A percentile compares a stretch with the other conserved stretches of the same genome.
phyloP scores from a whole-genome alignment of 169 alveolate genomes.

The Plasmodium yoelii region DNA sequence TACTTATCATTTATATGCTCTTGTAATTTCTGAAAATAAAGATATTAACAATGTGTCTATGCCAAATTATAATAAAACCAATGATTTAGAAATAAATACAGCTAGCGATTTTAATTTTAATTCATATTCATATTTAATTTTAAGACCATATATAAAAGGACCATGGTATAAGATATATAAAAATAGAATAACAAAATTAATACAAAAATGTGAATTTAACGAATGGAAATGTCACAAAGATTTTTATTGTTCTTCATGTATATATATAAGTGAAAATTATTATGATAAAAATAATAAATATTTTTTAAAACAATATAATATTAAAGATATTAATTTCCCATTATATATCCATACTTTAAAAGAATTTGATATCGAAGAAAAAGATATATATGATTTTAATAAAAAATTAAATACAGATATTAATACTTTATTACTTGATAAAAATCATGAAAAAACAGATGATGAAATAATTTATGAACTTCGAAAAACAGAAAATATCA shows the following conservation, averaged over 20 bases:
- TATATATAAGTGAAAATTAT: constrained; percentile 92
- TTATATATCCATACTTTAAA: constrained; percentile 41
- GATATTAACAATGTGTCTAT: constrained; percentile 20
- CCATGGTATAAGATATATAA: constrained; percentile 92
- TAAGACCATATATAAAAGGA: constrained; percentile 92
- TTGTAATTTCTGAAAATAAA: constrained; percentile 51
- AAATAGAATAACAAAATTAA: constrained; percentile 88
- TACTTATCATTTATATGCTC: constrained; percentile 62
- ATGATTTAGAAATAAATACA: constrained; percentile 41
- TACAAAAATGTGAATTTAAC: constrained; percentile 88
- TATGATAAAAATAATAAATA: constrained; percentile 82
- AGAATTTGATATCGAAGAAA: constrained; percentile 52
- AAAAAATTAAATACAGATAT: constrained; percentile 48
- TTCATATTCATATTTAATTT: constrained; percentile 83
- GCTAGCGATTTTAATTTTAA: constrained; percentile 25
- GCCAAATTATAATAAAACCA: constrained; percentile 35
- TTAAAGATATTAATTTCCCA: constrained; percentile 59
- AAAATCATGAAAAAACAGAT: constrained; percentile 31
- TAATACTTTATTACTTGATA: constrained; percentile 13
- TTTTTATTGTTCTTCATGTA: constrained; percentile 92
- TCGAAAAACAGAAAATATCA: constrained; percentile 50
- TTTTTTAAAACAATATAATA: constrained; percentile 69
- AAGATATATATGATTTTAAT: constrained; percentile 71
- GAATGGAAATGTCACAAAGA: constrained; percentile 94
- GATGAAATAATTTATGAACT: constrained; percentile 51